A percentile compares a stretch with the other conserved stretches of the same genome.
Evolutionary conservation across 768 basidiomycete species (phyloP).

Genomic region (Tricholoma hemisulphureum): DNA sequence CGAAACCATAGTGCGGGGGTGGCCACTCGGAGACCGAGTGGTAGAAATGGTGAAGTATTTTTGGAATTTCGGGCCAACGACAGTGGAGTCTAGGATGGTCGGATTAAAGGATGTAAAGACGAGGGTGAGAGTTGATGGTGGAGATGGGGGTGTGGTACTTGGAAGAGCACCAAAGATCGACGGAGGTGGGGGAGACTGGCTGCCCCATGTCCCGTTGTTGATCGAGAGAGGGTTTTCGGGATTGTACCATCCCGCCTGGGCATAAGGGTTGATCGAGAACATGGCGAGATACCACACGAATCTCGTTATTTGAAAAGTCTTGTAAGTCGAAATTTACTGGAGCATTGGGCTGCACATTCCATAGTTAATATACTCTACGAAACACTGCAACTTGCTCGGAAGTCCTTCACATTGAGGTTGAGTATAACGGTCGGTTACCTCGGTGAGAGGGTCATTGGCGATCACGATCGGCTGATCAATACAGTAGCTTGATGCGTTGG

Average conservation of each 20-base stretch:
- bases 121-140: conserved; percentile 19
- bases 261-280: conserved; percentile 13
- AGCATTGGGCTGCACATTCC: background rate
- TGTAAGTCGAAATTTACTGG: background rate
- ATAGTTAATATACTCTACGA: background rate
- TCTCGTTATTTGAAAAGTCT: background rate
- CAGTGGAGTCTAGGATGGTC: conserved; percentile 42
- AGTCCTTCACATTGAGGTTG: background rate
- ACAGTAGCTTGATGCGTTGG: background rate
- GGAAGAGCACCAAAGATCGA: conserved; percentile 17
- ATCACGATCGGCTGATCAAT: background rate
- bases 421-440: background rate
- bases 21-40: conserved; percentile 12
- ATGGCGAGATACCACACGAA: background rate
- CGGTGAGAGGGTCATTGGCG: background rate
- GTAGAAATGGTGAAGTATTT: conserved; percentile 41
- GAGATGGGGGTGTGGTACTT: background rate
- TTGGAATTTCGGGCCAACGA: conserved; percentile 42
- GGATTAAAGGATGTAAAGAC: conserved; percentile 41
- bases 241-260: conserved; percentile 18
- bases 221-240: conserved; percentile 15
- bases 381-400: background rate
- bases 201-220: conserved; percentile 13
- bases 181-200: conserved; percentile 11
- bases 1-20: conserved; percentile 37